These are phyloP conservation scores for Hypoxylon perforatum DNA, from an alignment of 495 filamentous ascomycete genomes.

Conservation along the genomic window DNA sequence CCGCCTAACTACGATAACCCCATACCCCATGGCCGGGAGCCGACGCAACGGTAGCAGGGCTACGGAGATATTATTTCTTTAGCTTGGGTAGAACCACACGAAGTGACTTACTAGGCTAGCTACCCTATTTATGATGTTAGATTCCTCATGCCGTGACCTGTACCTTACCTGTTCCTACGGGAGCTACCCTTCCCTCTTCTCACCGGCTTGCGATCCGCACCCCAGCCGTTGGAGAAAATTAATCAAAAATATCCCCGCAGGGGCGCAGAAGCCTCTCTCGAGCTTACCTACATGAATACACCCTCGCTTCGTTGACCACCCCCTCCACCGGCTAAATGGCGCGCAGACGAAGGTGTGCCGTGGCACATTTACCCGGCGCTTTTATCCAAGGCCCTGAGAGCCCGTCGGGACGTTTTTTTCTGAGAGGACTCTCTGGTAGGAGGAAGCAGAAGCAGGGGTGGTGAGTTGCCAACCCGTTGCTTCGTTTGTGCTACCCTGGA, in stretches of 20 bases:
- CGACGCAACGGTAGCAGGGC: constrained; percentile 29
- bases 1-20: constrained; percentile 24
- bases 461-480: constrained; percentile 7
- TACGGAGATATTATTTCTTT: constrained; percentile 27
- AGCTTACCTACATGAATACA: constrained; percentile 2
- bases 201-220: constrained; percentile 32
- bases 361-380: constrained; percentile 24
- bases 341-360: constrained; percentile 35
- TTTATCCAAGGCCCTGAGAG: constrained; percentile 42
- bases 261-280: neutral
- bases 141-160: constrained; percentile 12
- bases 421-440: neutral
- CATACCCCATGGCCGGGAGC: constrained; percentile 21
- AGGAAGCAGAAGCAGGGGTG: constrained; percentile 1
- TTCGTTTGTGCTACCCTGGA: constrained; percentile 31
- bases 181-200: constrained; percentile 36
- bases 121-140: neutral
- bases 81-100: too few relatives aligned
- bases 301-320: neutral
- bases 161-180: constrained; percentile 37
- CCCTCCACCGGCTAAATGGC: constrained; percentile 36
- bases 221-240: constrained; percentile 33
- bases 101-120: neutral
- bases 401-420: constrained; percentile 28
- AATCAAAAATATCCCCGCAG: constrained; percentile 14